Percentiles rank a stretch among this genome's conserved stretches.
Conservation (phyloP, 495 filamentous ascomycete genomes). For the Neurospora intermedia region DNA sequence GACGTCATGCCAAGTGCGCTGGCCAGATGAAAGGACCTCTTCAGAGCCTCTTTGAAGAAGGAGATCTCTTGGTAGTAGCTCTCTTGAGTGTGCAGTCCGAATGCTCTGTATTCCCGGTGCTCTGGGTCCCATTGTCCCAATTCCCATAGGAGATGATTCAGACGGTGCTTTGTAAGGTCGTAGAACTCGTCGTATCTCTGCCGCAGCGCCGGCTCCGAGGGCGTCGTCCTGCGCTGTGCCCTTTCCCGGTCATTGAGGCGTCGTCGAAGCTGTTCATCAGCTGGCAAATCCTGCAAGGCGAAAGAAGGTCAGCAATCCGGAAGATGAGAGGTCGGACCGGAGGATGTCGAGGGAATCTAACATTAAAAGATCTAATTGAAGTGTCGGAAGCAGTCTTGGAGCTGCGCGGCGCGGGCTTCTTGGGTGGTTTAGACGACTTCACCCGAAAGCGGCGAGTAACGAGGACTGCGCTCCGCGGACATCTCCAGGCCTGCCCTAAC, state of each 20-base stretch:
- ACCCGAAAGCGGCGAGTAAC: constrained; percentile 6
- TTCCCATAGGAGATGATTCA: constrained; percentile 5
- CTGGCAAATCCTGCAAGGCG: not conserved
- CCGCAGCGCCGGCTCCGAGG: not conserved
- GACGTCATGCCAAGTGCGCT: constrained; percentile 15
- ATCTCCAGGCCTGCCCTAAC: constrained; percentile 10
- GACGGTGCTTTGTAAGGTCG: constrained; percentile 12
- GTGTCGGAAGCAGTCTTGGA: not conserved
- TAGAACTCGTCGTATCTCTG: constrained; percentile 22
- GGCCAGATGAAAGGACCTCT: constrained; percentile 26
- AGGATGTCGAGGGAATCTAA: not conserved
- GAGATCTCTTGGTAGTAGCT: constrained; percentile 23
- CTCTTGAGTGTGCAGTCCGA: constrained; percentile 19
- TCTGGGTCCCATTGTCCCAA: constrained; percentile 7
- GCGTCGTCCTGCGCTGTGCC: not conserved
- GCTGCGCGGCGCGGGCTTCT: not conserved
- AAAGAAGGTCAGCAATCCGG: not conserved
- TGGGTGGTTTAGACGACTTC: not conserved
- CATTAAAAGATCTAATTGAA: not conserved
- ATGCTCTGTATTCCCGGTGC: constrained; percentile 19
- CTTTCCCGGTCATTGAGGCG: not conserved
- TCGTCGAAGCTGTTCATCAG: not conserved
- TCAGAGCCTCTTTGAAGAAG: constrained; percentile 27
- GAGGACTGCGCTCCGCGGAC: constrained; percentile 6
- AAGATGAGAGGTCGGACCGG: not conserved